Conservation (phyloP, 2,329 filamentous ascomycete genomes). For the Colletotrichum gloeosporioides region DNA sequence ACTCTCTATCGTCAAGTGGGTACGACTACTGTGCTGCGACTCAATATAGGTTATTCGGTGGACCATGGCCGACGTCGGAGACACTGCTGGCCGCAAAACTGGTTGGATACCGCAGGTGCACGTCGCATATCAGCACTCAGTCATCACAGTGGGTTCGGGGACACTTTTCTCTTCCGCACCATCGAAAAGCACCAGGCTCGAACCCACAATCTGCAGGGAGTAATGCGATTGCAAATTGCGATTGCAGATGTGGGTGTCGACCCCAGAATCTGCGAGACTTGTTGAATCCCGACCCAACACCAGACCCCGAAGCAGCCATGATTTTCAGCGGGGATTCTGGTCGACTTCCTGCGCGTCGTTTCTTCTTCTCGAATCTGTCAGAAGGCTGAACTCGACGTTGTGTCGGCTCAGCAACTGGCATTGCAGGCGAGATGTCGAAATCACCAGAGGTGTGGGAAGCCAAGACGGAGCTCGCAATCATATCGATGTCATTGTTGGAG, state of each 20-base stretch:
- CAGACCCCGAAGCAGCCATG: conserved; percentile 8
- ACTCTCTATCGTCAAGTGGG: not conserved
- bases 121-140: not conserved
- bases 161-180: not conserved
- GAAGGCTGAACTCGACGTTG: not conserved
- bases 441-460: not conserved
- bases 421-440: not conserved
- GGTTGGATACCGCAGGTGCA: not conserved
- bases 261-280: conserved; percentile 14
- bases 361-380: not conserved
- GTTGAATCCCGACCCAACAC: conserved; percentile 6
- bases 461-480: conserved; percentile 9
- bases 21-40: not conserved
- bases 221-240: conserved; percentile 1
- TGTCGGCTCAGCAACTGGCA: not conserved
- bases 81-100: not conserved
- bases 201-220: not conserved
- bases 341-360: not conserved
- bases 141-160: conserved; percentile 1
- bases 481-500: conserved; percentile 16
- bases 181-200: not conserved
- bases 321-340: not conserved
- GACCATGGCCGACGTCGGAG: conserved; percentile 14
- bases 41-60: conserved; percentile 12
- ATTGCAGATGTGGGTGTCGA: conserved; percentile 8